phyloP scores from a whole-genome alignment of 2,329 filamentous ascomycete species.

The Phaeosphaeriaceae sp. region DNA sequence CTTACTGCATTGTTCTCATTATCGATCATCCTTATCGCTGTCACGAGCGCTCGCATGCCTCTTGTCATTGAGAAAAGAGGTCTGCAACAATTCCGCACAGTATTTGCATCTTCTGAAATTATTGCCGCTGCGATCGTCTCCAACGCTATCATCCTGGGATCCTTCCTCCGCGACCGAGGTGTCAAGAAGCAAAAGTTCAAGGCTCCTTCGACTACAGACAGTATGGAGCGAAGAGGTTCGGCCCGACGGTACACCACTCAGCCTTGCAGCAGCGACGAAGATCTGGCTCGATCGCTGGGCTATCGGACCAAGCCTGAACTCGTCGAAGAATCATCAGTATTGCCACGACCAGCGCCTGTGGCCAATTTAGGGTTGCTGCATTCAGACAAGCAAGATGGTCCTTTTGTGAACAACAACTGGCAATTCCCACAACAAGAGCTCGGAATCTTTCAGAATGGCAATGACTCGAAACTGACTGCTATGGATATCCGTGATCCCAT shows the following conservation, averaged over 20 bases:
- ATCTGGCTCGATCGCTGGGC: constrained; percentile 82
- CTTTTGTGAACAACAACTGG: constrained; percentile 42
- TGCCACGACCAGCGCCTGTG: constrained; percentile 49
- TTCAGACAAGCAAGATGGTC: constrained; percentile 24
- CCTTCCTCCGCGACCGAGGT: constrained; percentile 88
- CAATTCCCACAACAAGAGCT: constrained; percentile 38
- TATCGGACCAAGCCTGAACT: constrained; percentile 67
- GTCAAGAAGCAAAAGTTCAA: constrained; percentile 86
- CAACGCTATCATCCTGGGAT: constrained; percentile 88
- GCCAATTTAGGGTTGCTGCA: constrained; percentile 37
- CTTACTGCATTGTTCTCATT: constrained; percentile 83
- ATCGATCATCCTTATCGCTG: constrained; percentile 78
- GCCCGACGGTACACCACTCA: constrained; percentile 68
- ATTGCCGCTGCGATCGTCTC: constrained; percentile 86
- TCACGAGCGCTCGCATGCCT: constrained; percentile 83
- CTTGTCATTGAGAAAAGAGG: constrained; percentile 75
- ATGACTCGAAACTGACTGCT: constrained; percentile 29
- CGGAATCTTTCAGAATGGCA: constrained; percentile 22
- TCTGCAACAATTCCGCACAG: constrained; percentile 83
- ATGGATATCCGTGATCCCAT: constrained; percentile 42
- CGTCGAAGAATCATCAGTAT: constrained; percentile 50
- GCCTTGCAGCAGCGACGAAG: constrained; percentile 89
- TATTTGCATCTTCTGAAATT: constrained; percentile 89
- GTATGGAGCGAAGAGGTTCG: constrained; percentile 64
- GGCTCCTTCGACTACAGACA: constrained; percentile 59